Evolutionary conservation across 208 protist species (phyloP).

Genomic region (Acanthamoeba healyi): DNA sequence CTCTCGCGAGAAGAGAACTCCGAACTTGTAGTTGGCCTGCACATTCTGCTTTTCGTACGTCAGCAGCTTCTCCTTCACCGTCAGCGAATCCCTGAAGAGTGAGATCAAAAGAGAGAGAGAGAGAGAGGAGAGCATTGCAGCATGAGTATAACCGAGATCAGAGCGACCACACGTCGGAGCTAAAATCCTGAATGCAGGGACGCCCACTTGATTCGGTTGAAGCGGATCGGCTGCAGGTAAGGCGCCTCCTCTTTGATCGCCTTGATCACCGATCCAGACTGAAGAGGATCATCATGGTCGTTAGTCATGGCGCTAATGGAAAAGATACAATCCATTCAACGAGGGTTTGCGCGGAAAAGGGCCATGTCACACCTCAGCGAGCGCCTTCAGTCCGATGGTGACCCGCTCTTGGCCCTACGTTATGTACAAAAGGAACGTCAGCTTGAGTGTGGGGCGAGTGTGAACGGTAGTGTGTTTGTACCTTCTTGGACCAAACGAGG

Average conservation of each 20-base stretch:
- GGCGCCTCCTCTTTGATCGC: slow-evolving; percentile 16
- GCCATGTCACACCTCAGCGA: not conserved
- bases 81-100: not conserved
- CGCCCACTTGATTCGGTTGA: not conserved
- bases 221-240: slow-evolving; percentile 6
- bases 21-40: slow-evolving; percentile 66
- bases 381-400: slow-evolving; percentile 5
- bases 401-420: slow-evolving; percentile 16
- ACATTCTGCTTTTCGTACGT: slow-evolving; percentile 63
- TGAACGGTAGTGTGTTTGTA: not conserved
- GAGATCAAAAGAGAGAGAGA: not conserved
- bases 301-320: too few relatives aligned
- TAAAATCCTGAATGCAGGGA: not conserved
- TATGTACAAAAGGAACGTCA: not conserved
- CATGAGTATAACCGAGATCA: not conserved
- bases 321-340: not conserved
- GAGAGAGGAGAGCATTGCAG: too few relatives aligned
- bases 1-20: slow-evolving; percentile 48
- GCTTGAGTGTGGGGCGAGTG: not conserved
- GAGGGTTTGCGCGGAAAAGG: not conserved
- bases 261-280: slow-evolving; percentile 23
- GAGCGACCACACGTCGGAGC: not conserved
- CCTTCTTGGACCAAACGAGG: slow-evolving; percentile 54
- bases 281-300: too few relatives aligned
- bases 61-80: slow-evolving; percentile 46